Evolutionary conservation across 2,329 filamentous ascomycete genomes (phyloP), one percentile per base, ranked within the genome.

Genomic region (Geosmithia morbida): DNA sequence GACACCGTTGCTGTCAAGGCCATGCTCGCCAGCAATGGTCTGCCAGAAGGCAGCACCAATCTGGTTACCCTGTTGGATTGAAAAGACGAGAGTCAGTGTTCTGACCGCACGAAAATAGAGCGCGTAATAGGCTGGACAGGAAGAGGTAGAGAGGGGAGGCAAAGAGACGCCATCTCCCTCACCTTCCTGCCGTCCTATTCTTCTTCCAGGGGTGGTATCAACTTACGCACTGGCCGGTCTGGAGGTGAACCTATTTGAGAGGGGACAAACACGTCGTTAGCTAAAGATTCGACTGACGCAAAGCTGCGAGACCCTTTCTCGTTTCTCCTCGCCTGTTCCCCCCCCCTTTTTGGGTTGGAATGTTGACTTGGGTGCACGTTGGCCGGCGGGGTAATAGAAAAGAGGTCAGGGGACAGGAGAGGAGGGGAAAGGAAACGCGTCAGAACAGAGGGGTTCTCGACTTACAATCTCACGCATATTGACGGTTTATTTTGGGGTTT

Each of bases 21-120:
- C 92, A 71, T 98, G 92, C 79, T 88, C 84, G 70, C 83, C 81
- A 65, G 84, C 87, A 67, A 88, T 88, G 63, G 75, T 84, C 70
- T 88, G 84, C 85, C 92, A 98, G 81, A 98, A 98, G 74, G 92
- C 92, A 78, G 92, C 92, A 90, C 92, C 92, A 61, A 97, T 95
- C 87, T 98, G 92, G 85, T 98, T 98, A 81, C 92, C 92, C 90
- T 96, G 62, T 59, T 48, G 33, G 18, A 48, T 18, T 37, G 33
- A 37, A 16, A 37, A 37, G 18, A 44, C n/a, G 20, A 16, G 20
- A 30, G 29, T 45, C 14, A 22, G 18, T 20, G 3, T 37, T 43
- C 17, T 43, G 13, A 7, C 41, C 3, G n/a, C 30, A 7, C 5
- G 26, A 13, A 33, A 11, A 10, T 8, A 8, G 26, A 26, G 26